Evolutionary conservation across 352 stramenopile genomes (phyloP), one percentile per base, ranked within the genome.

Genomic region (Globisporangium solare): DNA sequence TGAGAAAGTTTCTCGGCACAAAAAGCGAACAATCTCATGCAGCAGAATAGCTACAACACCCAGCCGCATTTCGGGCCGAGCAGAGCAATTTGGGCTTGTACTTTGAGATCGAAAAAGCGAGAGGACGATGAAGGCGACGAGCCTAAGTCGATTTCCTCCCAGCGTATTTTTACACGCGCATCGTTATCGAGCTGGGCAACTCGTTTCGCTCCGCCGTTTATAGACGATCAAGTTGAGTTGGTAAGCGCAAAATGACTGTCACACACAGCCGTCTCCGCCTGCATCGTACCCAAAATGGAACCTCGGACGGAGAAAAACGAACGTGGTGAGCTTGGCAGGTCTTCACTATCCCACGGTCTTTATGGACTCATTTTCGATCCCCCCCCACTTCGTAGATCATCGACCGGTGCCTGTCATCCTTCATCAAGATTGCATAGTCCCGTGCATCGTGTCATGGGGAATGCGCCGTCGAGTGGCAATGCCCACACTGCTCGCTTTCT

Each of bases 401-500:
- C 24, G 5, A 27, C 24, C 24, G 24, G 24, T n/a, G n/a, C n/a
- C 24, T 27, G 24, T 5, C 24, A 27, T 27, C 24, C 24, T 27
- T 27, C 5, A 27, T 27, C 24, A 27, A 27, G 37, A 42, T 12
- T 2, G 11, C 17, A 22, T 17, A 21, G 3, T 15, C 14, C 0
- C 18, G 31, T 47, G 31, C 20, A 11, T 6, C 12, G 20, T 18
- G 56, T 3, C 39, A 91, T 91, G 81, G 76, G 78, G 2, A 86
- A 86, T 47, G 55, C 60, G 4, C 47, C 58, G 27, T 89, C 76
- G 8, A 77, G 48, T 21, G 66, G 67, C 57, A 68, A 59, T 13
- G 48, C 51, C 2, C 54, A 45, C 18, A 60, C 64, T 27, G 68
- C 76, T 15, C 71, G 69, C 18, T 88, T 85, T 51, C 68, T 89